phyloP scores from a whole-genome alignment of 2,329 filamentous ascomycete species.

The Phyllosticta citriasiana region DNA sequence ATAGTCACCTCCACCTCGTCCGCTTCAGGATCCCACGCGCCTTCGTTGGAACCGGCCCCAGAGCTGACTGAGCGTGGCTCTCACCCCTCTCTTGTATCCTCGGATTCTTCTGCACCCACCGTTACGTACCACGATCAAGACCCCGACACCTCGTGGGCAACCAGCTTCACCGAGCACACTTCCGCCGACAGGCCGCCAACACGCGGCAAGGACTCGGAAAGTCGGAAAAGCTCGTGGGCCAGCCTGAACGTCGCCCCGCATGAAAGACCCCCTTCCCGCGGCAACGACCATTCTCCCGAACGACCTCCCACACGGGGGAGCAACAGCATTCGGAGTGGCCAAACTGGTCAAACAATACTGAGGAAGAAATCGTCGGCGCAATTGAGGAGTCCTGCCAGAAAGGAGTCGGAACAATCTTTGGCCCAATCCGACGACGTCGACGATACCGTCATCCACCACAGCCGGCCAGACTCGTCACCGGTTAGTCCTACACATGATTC shows the following conservation, averaged over 20 bases:
- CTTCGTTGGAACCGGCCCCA: neutral
- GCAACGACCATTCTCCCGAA: neutral
- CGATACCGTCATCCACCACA: constrained; percentile 27
- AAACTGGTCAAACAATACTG: neutral
- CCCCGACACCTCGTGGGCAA: neutral
- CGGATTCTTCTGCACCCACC: constrained; percentile 3
- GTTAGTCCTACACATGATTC: constrained; percentile 4
- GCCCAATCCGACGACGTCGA: constrained; percentile 22
- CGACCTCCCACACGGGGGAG: constrained; percentile 14
- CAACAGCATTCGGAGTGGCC: constrained; percentile 22
- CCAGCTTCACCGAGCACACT: neutral
- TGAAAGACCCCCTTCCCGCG: constrained; percentile 2
- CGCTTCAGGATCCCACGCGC: neutral
- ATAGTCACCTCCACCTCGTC: neutral
- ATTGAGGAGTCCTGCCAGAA: neutral
- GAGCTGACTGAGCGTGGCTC: neutral
- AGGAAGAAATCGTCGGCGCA: neutral
- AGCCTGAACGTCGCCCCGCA: constrained; percentile 22
- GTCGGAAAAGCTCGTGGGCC: constrained; percentile 1
- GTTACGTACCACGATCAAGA: constrained; percentile 7
- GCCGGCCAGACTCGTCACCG: constrained; percentile 12
- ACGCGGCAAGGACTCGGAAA: constrained; percentile 4
- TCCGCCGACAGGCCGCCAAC: constrained; percentile 3
- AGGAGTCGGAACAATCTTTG: constrained; percentile 22
- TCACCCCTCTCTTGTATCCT: neutral